Conservation (phyloP, 768 basidiomycete genomes). For the Lactarius evosmus region DNA sequence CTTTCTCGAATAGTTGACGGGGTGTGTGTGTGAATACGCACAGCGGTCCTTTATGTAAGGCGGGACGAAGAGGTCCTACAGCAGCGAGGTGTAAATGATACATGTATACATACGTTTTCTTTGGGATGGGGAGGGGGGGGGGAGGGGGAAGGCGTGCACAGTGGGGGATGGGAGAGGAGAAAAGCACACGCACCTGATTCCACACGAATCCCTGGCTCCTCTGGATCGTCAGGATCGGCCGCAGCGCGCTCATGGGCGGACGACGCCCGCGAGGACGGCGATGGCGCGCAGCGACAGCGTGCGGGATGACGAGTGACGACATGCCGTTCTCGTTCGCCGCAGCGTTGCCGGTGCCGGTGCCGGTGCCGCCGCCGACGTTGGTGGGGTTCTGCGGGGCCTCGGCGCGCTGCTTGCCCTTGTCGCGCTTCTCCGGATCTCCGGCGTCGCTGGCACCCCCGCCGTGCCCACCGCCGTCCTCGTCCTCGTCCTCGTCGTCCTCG, state of each 20-base stretch:
- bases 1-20: slow-evolving; percentile 15
- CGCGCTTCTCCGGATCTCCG: slow-evolving; percentile 22
- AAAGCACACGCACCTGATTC: slow-evolving; percentile 64
- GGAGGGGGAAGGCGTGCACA: neutral
- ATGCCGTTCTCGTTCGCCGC: slow-evolving; percentile 8
- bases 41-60: slow-evolving; percentile 90
- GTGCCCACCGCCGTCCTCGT: neutral
- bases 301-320: slow-evolving; percentile 32
- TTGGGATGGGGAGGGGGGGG: neutral
- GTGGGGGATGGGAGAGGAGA: too few species aligned
- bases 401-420: slow-evolving; percentile 70
- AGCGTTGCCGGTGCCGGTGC: slow-evolving; percentile 39
- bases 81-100: slow-evolving; percentile 2
- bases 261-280: slow-evolving; percentile 43
- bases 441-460: neutral
- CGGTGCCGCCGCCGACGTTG: slow-evolving; percentile 40
- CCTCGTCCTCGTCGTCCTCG: slow-evolving; percentile 16
- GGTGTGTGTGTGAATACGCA: slow-evolving; percentile 43
- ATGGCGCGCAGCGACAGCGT: slow-evolving; percentile 45
- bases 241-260: slow-evolving; percentile 55
- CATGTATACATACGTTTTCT: slow-evolving; percentile 7
- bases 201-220: slow-evolving; percentile 86
- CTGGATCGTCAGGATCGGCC: slow-evolving; percentile 85
- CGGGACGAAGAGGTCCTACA: slow-evolving; percentile 79
- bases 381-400: slow-evolving; percentile 42